Evolutionary conservation across 306 rosid species (phyloP).

Genomic region (Sicyos baderoa): DNA sequence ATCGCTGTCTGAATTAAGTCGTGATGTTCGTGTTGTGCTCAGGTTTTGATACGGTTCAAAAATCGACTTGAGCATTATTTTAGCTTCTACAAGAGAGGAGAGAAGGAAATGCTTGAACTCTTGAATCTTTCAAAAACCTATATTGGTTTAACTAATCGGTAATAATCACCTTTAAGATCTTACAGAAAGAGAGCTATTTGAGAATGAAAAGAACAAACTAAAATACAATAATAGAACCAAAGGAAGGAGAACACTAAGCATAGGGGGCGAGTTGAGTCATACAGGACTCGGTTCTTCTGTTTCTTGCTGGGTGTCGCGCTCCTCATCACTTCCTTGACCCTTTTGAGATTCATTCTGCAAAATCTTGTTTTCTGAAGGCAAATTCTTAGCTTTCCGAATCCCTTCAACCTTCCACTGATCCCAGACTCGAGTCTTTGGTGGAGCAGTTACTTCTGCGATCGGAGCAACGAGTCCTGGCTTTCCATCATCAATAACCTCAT

Average conservation of each 20-base stretch:
- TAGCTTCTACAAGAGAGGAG: background rate
- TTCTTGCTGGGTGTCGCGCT: slow-evolving; percentile 30
- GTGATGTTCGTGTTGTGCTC: background rate
- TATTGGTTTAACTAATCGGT: background rate
- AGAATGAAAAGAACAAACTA: slow-evolving; percentile 10
- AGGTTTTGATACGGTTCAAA: background rate
- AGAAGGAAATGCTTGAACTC: background rate
- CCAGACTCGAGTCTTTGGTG: slow-evolving; percentile 56
- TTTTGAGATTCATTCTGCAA: slow-evolving; percentile 31
- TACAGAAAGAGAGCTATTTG: background rate
- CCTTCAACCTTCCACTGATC: slow-evolving; percentile 56
- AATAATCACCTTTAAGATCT: slow-evolving; percentile 11
- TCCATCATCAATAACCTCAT: slow-evolving; percentile 79
- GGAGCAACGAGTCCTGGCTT: slow-evolving; percentile 94
- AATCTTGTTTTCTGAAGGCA: slow-evolving; percentile 60
- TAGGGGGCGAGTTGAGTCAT: slow-evolving; percentile 23
- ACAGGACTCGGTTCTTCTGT: slow-evolving; percentile 47
- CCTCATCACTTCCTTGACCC: slow-evolving; percentile 33
- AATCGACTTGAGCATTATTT: background rate
- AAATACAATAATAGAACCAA: background rate
- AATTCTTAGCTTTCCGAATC: slow-evolving; percentile 37
- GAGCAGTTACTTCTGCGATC: slow-evolving; percentile 51
- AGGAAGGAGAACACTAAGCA: background rate
- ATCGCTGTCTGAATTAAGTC: background rate
- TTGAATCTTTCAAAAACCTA: background rate